A percentile compares a stretch with the other conserved stretches of the same genome.
These are phyloP conservation scores for Boletus barrowsii DNA, from an alignment of 768 basidiomycete species.

Conservation along the genomic window DNA sequence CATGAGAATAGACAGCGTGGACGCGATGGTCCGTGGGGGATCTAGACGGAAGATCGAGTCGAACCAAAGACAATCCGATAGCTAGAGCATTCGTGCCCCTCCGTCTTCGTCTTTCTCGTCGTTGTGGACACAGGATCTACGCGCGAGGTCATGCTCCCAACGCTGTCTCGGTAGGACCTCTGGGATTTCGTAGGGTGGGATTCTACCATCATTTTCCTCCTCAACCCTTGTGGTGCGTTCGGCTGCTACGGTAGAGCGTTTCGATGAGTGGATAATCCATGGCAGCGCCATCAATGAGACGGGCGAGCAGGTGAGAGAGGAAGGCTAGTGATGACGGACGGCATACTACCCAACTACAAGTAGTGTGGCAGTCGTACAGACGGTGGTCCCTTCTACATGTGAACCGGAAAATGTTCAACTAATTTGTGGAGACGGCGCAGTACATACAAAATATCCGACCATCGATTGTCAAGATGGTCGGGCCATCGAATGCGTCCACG, in stretches of 20 bases:
- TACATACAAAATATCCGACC: no score
- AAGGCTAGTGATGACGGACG: constrained; percentile 35
- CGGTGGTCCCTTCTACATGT: no score
- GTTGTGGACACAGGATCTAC: constrained; percentile 1
- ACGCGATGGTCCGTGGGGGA: constrained; percentile 87
- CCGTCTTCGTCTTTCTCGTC: constrained; percentile 76
- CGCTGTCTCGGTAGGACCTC: constrained; percentile 31
- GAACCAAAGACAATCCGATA: no score
- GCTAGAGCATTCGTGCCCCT: no score
- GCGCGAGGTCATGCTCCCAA: constrained; percentile 27
- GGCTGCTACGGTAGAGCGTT: constrained; percentile 69
- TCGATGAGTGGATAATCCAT: constrained; percentile 89
- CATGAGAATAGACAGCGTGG: constrained; percentile 18
- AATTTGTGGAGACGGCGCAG: no score
- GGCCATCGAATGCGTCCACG: no score
- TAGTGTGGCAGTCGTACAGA: no score
- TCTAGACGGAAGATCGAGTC: no score
- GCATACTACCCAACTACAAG: no score
- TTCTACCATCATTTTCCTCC: constrained; percentile 66
- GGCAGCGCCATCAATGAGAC: constrained; percentile 60
- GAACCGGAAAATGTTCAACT: no score
- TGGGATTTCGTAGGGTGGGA: constrained; percentile 40
- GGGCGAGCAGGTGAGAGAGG: constrained; percentile 61
- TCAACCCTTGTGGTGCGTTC: constrained; percentile 66
- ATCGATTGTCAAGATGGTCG: no score